A percentile compares a stretch with the other conserved stretches of the same genome.
Evolutionary conservation across 768 basidiomycete genomes (phyloP).

Genomic region (Multifurca ochricompacta): DNA sequence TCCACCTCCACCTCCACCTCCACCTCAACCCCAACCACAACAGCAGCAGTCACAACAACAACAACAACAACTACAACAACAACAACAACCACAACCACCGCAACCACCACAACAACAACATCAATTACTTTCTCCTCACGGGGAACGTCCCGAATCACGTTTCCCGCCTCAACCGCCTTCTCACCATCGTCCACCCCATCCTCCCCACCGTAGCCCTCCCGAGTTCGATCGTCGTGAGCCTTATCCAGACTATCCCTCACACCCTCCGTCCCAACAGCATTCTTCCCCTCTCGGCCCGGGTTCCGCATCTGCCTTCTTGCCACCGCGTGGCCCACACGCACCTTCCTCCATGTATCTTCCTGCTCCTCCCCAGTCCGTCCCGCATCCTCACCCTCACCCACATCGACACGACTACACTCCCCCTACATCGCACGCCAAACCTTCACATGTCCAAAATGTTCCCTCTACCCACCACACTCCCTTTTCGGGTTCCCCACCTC

Average conservation of each 20-base stretch:
- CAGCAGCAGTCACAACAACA: too few relatives aligned
- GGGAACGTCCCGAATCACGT: conserved; percentile 23
- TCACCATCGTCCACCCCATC: conserved; percentile 19
- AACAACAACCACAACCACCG: conserved; percentile 22
- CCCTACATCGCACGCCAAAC: conserved; percentile 11
- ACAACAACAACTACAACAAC: too few relatives aligned
- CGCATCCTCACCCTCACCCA: conserved; percentile 20
- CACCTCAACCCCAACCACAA: too few relatives aligned
- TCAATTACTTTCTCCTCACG: conserved; percentile 23
- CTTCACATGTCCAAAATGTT: conserved; percentile 5
- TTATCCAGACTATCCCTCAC: conserved; percentile 13
- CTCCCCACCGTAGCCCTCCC: conserved; percentile 18
- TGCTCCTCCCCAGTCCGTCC: conserved; percentile 19
- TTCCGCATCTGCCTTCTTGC: conserved; percentile 14
- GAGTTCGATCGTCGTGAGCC: conserved; percentile 20
- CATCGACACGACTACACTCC: conserved; percentile 23
- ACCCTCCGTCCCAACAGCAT: conserved; percentile 16
- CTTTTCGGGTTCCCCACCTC: conserved; percentile 17
- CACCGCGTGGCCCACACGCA: conserved; percentile 21
- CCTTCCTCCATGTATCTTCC: conserved; percentile 18
- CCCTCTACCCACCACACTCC: conserved; percentile 15
- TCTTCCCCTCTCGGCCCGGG: conserved; percentile 8
- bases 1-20: too few relatives aligned
- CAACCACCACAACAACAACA: conserved; percentile 24
- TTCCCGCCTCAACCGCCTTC: conserved; percentile 19